Base-by-base conservation (phyloP, 164 flowering plant genomes). In the Litsea cubeba region DNA sequence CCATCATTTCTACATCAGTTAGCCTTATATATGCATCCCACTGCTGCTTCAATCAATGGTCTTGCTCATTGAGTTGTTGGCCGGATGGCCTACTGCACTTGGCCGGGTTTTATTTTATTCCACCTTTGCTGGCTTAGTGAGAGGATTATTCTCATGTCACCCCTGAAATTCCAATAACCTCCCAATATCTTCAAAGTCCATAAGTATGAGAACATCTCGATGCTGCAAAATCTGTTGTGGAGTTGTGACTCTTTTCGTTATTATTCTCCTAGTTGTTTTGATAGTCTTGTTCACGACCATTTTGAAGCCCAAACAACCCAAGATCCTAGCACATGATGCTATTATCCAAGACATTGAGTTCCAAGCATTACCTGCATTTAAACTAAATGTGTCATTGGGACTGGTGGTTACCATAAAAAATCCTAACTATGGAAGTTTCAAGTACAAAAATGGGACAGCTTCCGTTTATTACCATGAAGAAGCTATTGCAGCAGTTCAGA, bases 381-480 rank as follows among this genome's bases (percentile, higher is more conserved):
- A 63, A 63, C 71, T 85, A 8, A 86, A 82, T 26, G 72, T 82
- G 7, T 67, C 82, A 35, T 32, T 88, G 6, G 84, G 77, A 0
- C 28, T 86, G 3, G 26, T 26, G 1, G 18, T 81, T 26, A 76
- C 81, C 0, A 60, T 86, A 1, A 72, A 80, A 12, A 86, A 86
- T 40, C 82, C 58, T 2, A 88, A 86, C 57, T 86, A 82, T 30
- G 88, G 84, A 51, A 70, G 84, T 51, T 86, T 84, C 77, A 75
- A 75, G 51, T 83, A 79, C 70, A 6, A 76, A n/a, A 25, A 76
- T 23, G 63, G 80, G 2, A 80, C 76, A 2, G 72, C 85, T 63
- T 68, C 75, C 51, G 35, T 84, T 22, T 62, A 23, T 54, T 86
- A 88, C 69, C 79, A 58, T 2, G 87, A 83, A 2, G 58, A 49